phyloP scores from a whole-genome alignment of 148 eudicot genomes.

The Limonium bicolor region DNA sequence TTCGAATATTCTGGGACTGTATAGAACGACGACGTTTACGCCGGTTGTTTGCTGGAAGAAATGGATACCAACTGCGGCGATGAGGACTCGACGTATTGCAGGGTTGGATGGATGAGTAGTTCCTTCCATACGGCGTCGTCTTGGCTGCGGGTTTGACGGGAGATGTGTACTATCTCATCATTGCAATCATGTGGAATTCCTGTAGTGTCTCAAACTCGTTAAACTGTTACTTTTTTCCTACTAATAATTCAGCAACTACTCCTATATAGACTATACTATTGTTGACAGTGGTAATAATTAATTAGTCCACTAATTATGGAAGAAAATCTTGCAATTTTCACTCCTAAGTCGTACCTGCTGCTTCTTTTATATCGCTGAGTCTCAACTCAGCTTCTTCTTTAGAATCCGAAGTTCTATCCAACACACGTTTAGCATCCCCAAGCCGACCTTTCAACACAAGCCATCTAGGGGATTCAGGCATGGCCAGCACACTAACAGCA shows the following conservation, averaged over 20 bases:
- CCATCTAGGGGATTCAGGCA: conserved; percentile 89
- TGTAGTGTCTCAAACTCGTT: too few relatives aligned
- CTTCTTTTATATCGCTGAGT: conserved; percentile 50
- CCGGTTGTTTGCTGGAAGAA: conserved; percentile 68
- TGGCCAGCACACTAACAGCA: conserved; percentile 37
- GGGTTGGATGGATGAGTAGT: conserved; percentile 32
- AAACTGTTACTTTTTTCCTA: too few relatives aligned
- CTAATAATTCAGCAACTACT: too few relatives aligned
- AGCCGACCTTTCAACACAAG: conserved; percentile 67
- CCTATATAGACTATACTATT: too few relatives aligned
- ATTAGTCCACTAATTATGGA: too few relatives aligned
- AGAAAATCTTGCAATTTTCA: too few relatives aligned
- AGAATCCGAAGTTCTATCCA: conserved; percentile 35
- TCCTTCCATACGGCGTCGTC: conserved; percentile 54
- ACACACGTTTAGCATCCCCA: conserved; percentile 42
- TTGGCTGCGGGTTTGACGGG: conserved; percentile 10
- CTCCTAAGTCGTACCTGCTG: conserved; percentile 21
- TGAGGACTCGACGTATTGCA: conserved; percentile 37
- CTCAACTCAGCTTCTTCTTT: conserved; percentile 32
- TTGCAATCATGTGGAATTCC: neutral
- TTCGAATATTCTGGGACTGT: conserved; percentile 45
- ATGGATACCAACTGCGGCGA: conserved; percentile 56
- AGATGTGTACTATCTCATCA: conserved; percentile 36
- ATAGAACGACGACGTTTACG: conserved; percentile 57
- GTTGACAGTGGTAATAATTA: too few relatives aligned